Base-by-base conservation (phyloP, 2,329 filamentous ascomycete species). In the Aspergillus persii region DNA sequence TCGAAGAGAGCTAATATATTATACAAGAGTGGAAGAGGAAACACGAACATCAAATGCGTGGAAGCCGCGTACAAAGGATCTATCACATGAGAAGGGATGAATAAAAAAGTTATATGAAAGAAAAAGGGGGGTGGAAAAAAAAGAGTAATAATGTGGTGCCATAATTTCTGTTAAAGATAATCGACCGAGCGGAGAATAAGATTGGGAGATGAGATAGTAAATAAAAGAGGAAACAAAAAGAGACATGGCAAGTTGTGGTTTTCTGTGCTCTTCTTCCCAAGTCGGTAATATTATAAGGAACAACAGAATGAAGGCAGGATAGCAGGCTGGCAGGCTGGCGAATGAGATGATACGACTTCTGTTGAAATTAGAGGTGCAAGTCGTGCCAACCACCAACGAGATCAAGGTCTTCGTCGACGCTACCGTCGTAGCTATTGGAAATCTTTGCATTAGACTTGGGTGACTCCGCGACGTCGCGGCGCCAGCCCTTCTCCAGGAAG, bases 341-440 rank as follows among this genome's bases (percentile, higher is more conserved):
- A 49, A 31, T 27, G 41, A 12, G 57, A 47, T 26, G 51, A 56
- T 9, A 44, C 36, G 41, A 54, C 41, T 41, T 12, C 36, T 4
- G 15, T 44, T 3, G 29, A 48, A 57, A 49, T 68, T 84, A 86
- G 76, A 86, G 82, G 76, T 86, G 84, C 75, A 85, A 81, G 74
- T 87, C 87, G 76, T 90, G 87, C 87, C 91, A 96, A 80, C 90
- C 91, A 82, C 92, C 92, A 87, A 96, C 91, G 89, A 94, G 96
- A 86, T 96, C 92, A 81, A 93, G 80, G 72, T 94, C 90, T 72
- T 88, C 88, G 75, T 91, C 76, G 30, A 76, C 58, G 50, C 69
- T 76, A 57, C 70, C 84, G 79, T 89, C 88, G 71, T 82, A 77
- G 68, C 71, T 68, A 50, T 71, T 69, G 48, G 71, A 66, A 46